These are phyloP conservation scores for Phytophthora quininea DNA, from an alignment of 352 stramenopile species.

Conservation along the genomic window DNA sequence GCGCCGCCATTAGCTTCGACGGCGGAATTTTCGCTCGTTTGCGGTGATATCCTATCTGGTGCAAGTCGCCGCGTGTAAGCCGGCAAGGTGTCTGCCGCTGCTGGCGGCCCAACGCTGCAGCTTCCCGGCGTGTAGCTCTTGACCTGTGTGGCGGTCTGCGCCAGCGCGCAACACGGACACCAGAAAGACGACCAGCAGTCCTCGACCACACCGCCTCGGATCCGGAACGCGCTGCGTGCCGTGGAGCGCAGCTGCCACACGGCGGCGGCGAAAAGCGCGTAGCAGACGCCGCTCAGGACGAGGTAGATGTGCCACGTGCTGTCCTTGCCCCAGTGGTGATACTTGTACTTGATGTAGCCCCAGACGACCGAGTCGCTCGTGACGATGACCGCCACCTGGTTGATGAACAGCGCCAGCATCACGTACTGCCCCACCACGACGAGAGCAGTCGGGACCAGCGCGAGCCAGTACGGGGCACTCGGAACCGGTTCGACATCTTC, in stretches of 20 bases:
- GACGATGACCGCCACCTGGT: slow-evolving; percentile 28
- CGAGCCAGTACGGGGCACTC: slow-evolving; percentile 27
- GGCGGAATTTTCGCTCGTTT: background rate
- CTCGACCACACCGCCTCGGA: slow-evolving; percentile 25
- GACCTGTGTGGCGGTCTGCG: slow-evolving; percentile 51
- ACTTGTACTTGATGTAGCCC: slow-evolving; percentile 41
- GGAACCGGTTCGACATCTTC: slow-evolving; percentile 28
- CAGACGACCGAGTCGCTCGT: slow-evolving; percentile 27
- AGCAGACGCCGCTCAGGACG: slow-evolving; percentile 19
- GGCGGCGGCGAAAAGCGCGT: slow-evolving; percentile 30
- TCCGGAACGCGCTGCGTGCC: slow-evolving; percentile 12
- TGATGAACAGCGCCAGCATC: slow-evolving; percentile 32
- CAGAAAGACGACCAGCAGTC: slow-evolving; percentile 36
- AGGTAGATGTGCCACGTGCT: slow-evolving; percentile 35
- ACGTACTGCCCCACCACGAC: slow-evolving; percentile 27
- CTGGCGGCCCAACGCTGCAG: slow-evolving; percentile 36
- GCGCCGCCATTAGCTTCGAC: background rate
- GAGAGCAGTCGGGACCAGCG: slow-evolving; percentile 21
- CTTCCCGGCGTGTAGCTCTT: slow-evolving; percentile 48
- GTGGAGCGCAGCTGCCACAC: slow-evolving; percentile 29
- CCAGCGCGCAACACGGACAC: slow-evolving; percentile 39
- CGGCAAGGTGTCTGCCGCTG: slow-evolving; percentile 30
- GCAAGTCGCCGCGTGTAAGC: slow-evolving; percentile 12
- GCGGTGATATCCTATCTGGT: background rate
- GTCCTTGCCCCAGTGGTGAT: slow-evolving; percentile 31